Conservation (phyloP, 2,329 filamentous ascomycete species). For the Fusarium devonianum region DNA sequence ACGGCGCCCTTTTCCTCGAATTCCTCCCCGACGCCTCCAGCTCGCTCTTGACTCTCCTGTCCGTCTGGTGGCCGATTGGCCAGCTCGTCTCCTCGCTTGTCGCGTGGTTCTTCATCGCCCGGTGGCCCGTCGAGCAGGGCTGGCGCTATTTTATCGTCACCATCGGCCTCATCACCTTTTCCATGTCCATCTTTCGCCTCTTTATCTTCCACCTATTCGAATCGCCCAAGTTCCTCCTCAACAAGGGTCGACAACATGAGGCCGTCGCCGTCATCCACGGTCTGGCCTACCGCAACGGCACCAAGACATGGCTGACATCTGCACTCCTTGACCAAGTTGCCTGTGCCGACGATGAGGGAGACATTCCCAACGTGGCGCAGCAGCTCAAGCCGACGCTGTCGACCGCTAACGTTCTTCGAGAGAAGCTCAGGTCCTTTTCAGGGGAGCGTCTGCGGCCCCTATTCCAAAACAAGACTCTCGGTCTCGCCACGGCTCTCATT, state of each 20-base stretch:
- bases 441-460: conserved; percentile 71
- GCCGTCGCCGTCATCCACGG: conserved; percentile 82
- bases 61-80: conserved; percentile 86
- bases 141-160: conserved; percentile 79
- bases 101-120: conserved; percentile 78
- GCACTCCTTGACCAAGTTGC: conserved; percentile 69
- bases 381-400: conserved; percentile 26
- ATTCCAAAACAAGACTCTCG: conserved; percentile 62
- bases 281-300: conserved; percentile 74
- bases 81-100: conserved; percentile 76
- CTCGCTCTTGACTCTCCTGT: conserved; percentile 78
- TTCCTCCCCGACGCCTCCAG: conserved; percentile 80
- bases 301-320: conserved; percentile 78
- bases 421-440: conserved; percentile 72
- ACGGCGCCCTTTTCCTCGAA: conserved; percentile 83
- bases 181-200: conserved; percentile 81
- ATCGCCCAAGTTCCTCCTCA: conserved; percentile 84
- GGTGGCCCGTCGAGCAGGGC: conserved; percentile 72
- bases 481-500: conserved; percentile 61
- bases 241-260: conserved; percentile 76
- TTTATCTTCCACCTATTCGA: conserved; percentile 84
- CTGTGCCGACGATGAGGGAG: conserved; percentile 49
- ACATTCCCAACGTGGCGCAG: conserved; percentile 21
- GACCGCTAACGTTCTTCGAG: conserved; percentile 55
- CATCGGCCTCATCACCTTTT: conserved; percentile 75